Conservation (phyloP, 177 flowering plant species). For the Vitis hybrid region DNA sequence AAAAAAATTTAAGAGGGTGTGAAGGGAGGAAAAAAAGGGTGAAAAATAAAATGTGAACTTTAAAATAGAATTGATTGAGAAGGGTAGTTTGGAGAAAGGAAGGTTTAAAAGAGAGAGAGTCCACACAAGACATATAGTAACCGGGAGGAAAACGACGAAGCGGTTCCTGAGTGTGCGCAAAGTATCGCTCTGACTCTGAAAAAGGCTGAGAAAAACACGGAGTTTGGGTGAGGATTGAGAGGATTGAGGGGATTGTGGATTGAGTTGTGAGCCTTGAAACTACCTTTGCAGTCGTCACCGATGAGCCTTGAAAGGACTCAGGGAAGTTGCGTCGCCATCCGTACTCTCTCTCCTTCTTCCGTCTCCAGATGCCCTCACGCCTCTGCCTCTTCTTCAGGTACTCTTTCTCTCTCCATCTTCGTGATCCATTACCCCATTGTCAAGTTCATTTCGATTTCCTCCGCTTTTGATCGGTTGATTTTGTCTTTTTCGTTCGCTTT, state of each 20-base stretch:
- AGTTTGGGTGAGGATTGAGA: neutral
- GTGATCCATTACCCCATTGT: neutral
- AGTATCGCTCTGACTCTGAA: too few species aligned
- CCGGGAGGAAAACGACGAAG: too few species aligned
- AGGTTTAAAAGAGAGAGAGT: too few species aligned
- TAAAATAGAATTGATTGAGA: too few species aligned
- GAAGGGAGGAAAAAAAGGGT: too few species aligned
- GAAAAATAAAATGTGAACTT: too few species aligned
- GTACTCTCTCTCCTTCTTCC: slow-evolving; percentile 35
- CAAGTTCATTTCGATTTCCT: neutral
- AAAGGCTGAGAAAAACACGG: neutral
- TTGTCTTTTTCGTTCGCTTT: neutral
- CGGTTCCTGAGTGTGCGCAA: too few species aligned
- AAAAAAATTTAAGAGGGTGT: too few species aligned
- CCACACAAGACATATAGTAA: too few species aligned
- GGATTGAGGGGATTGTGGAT: neutral
- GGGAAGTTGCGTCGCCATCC: slow-evolving; percentile 34
- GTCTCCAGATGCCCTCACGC: slow-evolving; percentile 30
- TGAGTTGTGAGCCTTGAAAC: too few species aligned
- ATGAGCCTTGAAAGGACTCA: slow-evolving; percentile 34
- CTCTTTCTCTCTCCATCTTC: slow-evolving; percentile 9
- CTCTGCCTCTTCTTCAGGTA: slow-evolving; percentile 35
- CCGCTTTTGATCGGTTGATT: neutral
- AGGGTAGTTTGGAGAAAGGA: too few species aligned
- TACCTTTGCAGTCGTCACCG: neutral